Evolutionary conservation across 495 filamentous ascomycete genomes (phyloP).

Genomic region (Neurospora sp.): DNA sequence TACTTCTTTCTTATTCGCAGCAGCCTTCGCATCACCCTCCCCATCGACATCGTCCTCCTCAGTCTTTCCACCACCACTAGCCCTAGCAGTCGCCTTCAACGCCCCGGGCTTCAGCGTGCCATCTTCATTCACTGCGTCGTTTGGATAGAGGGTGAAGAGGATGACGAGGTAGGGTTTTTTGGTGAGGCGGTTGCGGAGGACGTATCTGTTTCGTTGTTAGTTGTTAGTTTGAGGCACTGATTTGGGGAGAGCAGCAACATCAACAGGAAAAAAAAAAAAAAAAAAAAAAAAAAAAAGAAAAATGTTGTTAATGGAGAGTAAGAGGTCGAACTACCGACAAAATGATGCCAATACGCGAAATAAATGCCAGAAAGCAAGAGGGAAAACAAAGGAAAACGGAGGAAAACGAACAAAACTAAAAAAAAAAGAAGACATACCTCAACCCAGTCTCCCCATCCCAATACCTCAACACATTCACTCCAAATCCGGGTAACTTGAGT

Average conservation of each 20-base stretch:
- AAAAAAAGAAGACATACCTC: slow-evolving; percentile 22
- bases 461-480: slow-evolving; percentile 65
- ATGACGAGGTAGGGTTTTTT: slow-evolving; percentile 67
- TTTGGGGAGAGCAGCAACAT: too few species aligned
- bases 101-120: slow-evolving; percentile 40
- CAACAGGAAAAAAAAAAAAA: too few species aligned
- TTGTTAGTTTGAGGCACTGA: too few species aligned
- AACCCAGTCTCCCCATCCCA: slow-evolving; percentile 59
- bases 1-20: too few species aligned
- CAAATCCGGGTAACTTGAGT: slow-evolving; percentile 71
- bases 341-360: too few species aligned
- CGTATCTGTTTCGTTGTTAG: slow-evolving; percentile 49
- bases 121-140: slow-evolving; percentile 50
- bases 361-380: too few species aligned
- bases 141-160: slow-evolving; percentile 60
- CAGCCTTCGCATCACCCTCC: neutral
- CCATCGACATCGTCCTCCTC: neutral
- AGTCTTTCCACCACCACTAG: slow-evolving; percentile 1
- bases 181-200: slow-evolving; percentile 65
- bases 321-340: too few species aligned
- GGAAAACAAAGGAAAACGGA: too few species aligned
- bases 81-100: slow-evolving; percentile 8
- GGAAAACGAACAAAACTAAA: too few species aligned
- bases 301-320: too few species aligned
- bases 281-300: too few species aligned